Conservation (phyloP, 495 filamentous ascomycete genomes). For the Aspergillus conjunctus region DNA sequence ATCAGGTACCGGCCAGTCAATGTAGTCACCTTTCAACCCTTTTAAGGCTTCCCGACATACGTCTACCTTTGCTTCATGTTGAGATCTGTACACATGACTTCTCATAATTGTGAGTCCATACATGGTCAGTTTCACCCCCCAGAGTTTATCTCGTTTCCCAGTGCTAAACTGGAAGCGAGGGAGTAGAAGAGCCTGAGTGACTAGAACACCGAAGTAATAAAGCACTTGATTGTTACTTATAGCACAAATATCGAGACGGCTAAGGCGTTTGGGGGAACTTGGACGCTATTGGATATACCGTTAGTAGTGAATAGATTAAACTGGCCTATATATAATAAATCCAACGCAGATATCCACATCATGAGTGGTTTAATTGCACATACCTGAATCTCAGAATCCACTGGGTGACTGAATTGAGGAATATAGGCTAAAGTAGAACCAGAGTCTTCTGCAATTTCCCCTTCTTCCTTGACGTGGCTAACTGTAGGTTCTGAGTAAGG, state of each 20-base stretch:
- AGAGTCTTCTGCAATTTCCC: background rate
- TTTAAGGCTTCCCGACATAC: constrained; percentile 33
- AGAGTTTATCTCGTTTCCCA: constrained; percentile 2
- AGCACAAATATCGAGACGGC: background rate
- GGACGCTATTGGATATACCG: background rate
- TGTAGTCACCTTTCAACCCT: constrained; percentile 25
- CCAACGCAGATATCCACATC: too few species aligned
- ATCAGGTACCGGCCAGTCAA: constrained; percentile 34
- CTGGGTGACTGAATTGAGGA: background rate
- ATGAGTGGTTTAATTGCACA: background rate
- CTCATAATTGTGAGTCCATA: constrained; percentile 38
- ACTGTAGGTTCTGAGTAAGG: too few species aligned
- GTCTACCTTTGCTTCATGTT: constrained; percentile 28
- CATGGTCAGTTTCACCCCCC: constrained; percentile 34
- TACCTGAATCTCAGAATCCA: background rate
- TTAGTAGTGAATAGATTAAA: background rate
- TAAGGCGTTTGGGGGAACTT: constrained; percentile 5
- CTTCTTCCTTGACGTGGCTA: background rate
- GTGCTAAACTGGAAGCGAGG: constrained; percentile 33
- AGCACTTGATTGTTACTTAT: constrained; percentile 28
- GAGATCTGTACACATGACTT: constrained; percentile 4
- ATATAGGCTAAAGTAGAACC: background rate
- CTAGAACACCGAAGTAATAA: constrained; percentile 39
- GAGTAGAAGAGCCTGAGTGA: constrained; percentile 26
- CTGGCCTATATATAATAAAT: background rate